Evolutionary conservation across 31 red algal species (phyloP).

Genomic region (Pterothamnion heteromorphum): DNA sequence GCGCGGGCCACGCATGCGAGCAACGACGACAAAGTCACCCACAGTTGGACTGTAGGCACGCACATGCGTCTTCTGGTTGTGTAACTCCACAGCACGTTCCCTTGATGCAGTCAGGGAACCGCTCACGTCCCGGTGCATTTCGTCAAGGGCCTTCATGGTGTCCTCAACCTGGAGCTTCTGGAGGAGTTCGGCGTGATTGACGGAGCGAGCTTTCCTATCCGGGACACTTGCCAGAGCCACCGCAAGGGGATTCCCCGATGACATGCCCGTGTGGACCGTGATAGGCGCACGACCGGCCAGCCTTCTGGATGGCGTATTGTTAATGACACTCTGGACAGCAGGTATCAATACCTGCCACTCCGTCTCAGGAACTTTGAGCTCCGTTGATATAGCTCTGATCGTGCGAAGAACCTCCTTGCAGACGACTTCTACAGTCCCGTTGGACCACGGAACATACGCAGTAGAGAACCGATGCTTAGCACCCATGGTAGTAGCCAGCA

Average conservation of each 20-base stretch:
- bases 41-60: constrained; percentile 18
- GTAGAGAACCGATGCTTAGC: constrained; percentile 41
- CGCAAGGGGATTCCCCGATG: neutral
- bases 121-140: constrained; percentile 8
- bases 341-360: constrained; percentile 20
- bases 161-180: neutral
- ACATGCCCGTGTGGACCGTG: constrained; percentile 21
- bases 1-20: neutral
- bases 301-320: constrained; percentile 18
- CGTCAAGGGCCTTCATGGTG: neutral
- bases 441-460: constrained; percentile 44
- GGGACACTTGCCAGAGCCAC: neutral
- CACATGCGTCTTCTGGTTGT: constrained; percentile 34
- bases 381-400: neutral
- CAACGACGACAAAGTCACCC: constrained; percentile 28
- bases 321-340: constrained; percentile 31
- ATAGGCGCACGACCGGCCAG: neutral
- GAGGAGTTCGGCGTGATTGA: neutral
- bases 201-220: neutral
- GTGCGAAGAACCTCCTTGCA: constrained; percentile 33
- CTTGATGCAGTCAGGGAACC: neutral
- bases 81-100: neutral
- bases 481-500: constrained; percentile 3
- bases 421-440: constrained; percentile 33
- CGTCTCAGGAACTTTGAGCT: neutral